phyloP scores from a whole-genome alignment of 2,329 filamentous ascomycete genomes.

The Daldinia sp. region DNA sequence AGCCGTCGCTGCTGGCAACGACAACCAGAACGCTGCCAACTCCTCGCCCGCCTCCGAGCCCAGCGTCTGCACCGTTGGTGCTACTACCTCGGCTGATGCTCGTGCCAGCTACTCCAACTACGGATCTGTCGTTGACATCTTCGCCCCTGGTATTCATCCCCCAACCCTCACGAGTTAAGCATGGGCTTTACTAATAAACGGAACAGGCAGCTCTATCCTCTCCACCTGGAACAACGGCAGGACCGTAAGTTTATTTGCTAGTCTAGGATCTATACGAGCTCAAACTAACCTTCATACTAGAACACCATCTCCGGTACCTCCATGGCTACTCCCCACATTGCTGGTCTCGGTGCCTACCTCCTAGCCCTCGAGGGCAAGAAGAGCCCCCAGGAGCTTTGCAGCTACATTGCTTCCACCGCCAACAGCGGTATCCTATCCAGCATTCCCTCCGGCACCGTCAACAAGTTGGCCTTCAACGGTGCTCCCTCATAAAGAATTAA shows the following conservation, averaged over 20 bases:
- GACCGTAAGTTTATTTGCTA: conserved; percentile 42
- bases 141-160: conserved; percentile 53
- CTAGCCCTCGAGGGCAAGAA: conserved; percentile 56
- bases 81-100: conserved; percentile 56
- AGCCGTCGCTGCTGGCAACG: conserved; percentile 68
- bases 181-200: neutral
- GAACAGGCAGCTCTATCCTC: conserved; percentile 49
- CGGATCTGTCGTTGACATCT: conserved; percentile 59
- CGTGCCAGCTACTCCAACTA: conserved; percentile 64
- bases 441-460: conserved; percentile 53
- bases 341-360: conserved; percentile 72
- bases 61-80: conserved; percentile 66
- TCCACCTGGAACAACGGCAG: conserved; percentile 58
- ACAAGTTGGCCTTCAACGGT: conserved; percentile 54
- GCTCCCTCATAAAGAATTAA: conserved; percentile 19
- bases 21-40: conserved; percentile 55
- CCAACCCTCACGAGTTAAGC: neutral
- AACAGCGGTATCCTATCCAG: conserved; percentile 55
- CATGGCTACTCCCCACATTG: conserved; percentile 72
- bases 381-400: conserved; percentile 59
- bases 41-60: conserved; percentile 63
- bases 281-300: conserved; percentile 49
- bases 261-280: neutral
- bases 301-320: conserved; percentile 68
- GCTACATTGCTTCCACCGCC: conserved; percentile 57